Evolutionary conservation across 1,284 basidiomycete genomes (phyloP), one percentile per base, ranked within the genome.

Genomic region (Ganoderma meredithae): DNA sequence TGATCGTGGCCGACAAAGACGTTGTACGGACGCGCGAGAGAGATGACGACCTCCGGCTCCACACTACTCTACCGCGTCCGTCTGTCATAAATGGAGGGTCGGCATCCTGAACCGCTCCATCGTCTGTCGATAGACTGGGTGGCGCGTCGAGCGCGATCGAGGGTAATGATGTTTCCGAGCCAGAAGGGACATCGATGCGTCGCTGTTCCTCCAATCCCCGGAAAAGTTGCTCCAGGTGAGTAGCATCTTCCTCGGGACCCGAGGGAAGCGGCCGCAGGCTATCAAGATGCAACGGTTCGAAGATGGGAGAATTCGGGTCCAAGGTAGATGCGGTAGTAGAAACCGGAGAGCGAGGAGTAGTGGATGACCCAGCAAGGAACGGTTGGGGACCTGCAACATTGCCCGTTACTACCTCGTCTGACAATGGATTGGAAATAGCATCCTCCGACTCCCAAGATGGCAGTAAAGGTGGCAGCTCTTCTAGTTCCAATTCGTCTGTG

Each of bases 61-160:
- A 89, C 19, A 91, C 88, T 31, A 85, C 84, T 31, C 85, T 79
- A 19, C 85, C 84, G 27, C 84, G 82, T 0, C 84, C 84, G 69
- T 85, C 84, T 4, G 85, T 85, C 75, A 89, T 81, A 76, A 91
- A 91, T 4, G 88, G 87, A 22, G 89, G 88, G 40, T 88, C 81
- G 9, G 69, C 63, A 53, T 83, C 80, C 52, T 80, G 81, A 15
- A 71, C 60, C 9, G 59, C 66, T 22, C 44, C 19, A 2, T 60
- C 66, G 13, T 41, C 40, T 17, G n/a, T 27, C 7, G 58, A 25
- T 15, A 10, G 2, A 13, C n/a, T 31, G 15, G 17, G 55, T 19
- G 55, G 19, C 10, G 9, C n/a, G 22, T 60, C 22, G 22, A 27
- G n/a, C 15, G 12, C 39, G 36, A 22, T 12, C 2, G 58, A 40